phyloP scores from a whole-genome alignment of 208 protist genomes.

The Vickermania spadyakhi region DNA sequence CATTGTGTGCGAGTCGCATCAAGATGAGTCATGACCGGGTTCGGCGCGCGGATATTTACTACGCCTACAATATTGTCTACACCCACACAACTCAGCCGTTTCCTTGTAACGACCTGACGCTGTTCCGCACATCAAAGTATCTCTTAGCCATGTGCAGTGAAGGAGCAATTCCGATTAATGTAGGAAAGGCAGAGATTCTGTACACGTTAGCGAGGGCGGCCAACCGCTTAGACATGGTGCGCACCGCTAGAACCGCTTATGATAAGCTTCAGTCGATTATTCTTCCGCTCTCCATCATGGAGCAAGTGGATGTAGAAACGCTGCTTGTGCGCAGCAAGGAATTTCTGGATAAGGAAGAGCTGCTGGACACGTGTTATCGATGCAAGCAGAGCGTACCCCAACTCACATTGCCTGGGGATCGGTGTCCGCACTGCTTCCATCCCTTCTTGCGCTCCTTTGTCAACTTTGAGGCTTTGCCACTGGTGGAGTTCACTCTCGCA shows the following conservation, averaged over 20 bases:
- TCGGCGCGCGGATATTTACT: conserved; percentile 87
- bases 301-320: conserved; percentile 88
- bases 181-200: conserved; percentile 83
- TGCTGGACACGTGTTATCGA: conserved; percentile 87
- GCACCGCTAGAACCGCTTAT: conserved; percentile 79
- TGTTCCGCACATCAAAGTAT: conserved; percentile 85
- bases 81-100: conserved; percentile 86
- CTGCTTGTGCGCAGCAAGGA: conserved; percentile 83
- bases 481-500: conserved; percentile 90
- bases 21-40: conserved; percentile 71
- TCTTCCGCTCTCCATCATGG: conserved; percentile 70
- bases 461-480: conserved; percentile 87
- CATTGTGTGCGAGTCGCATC: conserved; percentile 52
- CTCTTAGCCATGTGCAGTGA: conserved; percentile 61
- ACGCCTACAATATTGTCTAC: conserved; percentile 84
- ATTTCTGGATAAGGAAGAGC: conserved; percentile 83
- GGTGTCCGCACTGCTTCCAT: conserved; percentile 88
- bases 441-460: conserved; percentile 90
- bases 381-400: conserved; percentile 87
- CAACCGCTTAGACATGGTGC: conserved; percentile 81
- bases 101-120: conserved; percentile 63
- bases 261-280: conserved; percentile 85
- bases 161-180: conserved; percentile 66
- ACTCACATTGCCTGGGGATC: conserved; percentile 68
- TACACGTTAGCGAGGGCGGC: conserved; percentile 83